phyloP scores from a whole-genome alignment of 176 grass and related monocot species.

The Cocos nucifera region DNA sequence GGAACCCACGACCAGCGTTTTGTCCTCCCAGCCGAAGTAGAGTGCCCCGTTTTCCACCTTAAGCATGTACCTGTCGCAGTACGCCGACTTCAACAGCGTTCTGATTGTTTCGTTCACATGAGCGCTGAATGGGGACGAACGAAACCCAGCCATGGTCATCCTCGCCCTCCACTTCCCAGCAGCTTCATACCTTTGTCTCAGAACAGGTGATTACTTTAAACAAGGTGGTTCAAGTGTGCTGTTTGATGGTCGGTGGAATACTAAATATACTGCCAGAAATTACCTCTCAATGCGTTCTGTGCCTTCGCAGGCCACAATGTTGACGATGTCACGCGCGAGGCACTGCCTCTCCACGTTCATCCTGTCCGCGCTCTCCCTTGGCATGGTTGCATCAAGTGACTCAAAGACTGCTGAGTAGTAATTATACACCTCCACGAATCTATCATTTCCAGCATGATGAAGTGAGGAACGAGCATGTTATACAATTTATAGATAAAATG shows the following conservation, averaged over 20 bases:
- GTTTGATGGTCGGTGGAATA: not conserved
- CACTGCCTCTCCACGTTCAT: conserved; percentile 97
- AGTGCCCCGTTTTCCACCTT: conserved; percentile 65
- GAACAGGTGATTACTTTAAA: not conserved
- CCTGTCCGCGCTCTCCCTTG: conserved; percentile 74
- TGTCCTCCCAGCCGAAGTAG: conserved; percentile 93
- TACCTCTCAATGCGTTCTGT: conserved; percentile 98
- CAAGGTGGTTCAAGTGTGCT: not conserved
- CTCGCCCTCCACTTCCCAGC: conserved; percentile 94
- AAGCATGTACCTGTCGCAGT: conserved; percentile 72
- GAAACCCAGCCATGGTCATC: conserved; percentile 91
- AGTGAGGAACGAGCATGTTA: too few species aligned
- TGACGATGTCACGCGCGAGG: conserved; percentile 94
- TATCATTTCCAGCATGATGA: conserved; percentile 3
- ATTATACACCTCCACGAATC: conserved; percentile 88
- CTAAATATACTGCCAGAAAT: not conserved
- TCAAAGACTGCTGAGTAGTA: conserved; percentile 94
- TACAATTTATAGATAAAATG: too few species aligned
- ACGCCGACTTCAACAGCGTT: conserved; percentile 41
- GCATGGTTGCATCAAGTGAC: conserved; percentile 88
- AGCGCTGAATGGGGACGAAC: conserved; percentile 46
- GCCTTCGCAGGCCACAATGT: conserved; percentile 91
- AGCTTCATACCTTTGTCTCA: conserved; percentile 59
- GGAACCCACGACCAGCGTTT: conserved; percentile 66
- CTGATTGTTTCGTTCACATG: conserved; percentile 49